Base-by-base conservation (phyloP, 2,329 filamentous ascomycete genomes). In the Pseudovirgaria hyperparasitica region DNA sequence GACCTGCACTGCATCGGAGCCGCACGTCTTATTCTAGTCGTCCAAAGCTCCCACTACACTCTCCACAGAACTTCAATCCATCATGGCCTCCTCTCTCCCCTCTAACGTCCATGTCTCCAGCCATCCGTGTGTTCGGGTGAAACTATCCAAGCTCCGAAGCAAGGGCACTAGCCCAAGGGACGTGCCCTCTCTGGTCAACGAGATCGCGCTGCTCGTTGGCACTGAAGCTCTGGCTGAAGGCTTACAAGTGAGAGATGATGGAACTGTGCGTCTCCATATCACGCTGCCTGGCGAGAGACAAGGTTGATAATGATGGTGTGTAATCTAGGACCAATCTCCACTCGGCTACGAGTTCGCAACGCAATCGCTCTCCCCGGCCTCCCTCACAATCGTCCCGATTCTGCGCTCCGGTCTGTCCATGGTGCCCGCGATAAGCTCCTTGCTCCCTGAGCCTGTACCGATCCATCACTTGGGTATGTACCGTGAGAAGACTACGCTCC, bases 381-480 rank as follows among this genome's bases (percentile, higher is more conserved):
- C 82, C 1, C 57, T 65, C 25, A 69, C 68, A 32, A 70, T 94
- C 40, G 77, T 96, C 3, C 87, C 87, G 19, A 92, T 96, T 54
- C 70, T 96, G n/a, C 72, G 87, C 34, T 92, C 82, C 4, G 87
- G 87, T 15, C 65, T 94, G 21, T 82, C 74, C 51, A 94, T 96
- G 86, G 70, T 92, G 22, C 82, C 92, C 48, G 79, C 84, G 15
- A 62, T 93, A 22, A 77, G 87, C 60, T 76, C 75, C 16, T 67
- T 96, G 43, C 82, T 96, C 32, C 86, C 87, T 11, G 50, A 57
- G 19, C 70, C 82, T 9, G 80, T 87, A 17, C 77, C 85, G 5
- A 72, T 94, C 37, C 85, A 96, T 61, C 87, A 96, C 53, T 77
- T 96, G 6, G 87, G 90, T 39, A 77, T 96, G 47, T 96, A 87